A percentile compares a stretch with the other conserved stretches of the same genome.
Evolutionary conservation across 2,329 filamentous ascomycete species (phyloP).

Genomic region (Hypoxylon sp.): DNA sequence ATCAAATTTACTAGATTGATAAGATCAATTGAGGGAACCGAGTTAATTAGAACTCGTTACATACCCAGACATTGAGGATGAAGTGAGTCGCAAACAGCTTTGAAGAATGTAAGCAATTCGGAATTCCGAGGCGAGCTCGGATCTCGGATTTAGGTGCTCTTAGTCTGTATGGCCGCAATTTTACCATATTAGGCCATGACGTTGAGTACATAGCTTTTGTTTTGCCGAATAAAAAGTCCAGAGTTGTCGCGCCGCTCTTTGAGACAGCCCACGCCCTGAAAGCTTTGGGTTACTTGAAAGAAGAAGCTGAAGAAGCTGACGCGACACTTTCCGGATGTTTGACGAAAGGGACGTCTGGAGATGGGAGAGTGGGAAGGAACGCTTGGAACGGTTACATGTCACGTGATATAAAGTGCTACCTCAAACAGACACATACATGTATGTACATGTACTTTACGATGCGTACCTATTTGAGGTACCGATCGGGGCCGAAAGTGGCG

Average conservation of each 20-base stretch:
- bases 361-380: not conserved
- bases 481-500: not conserved
- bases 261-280: not conserved
- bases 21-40: conserved; percentile 41
- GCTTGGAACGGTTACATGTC: conserved; percentile 14
- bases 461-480: no score
- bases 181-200: conserved; percentile 22
- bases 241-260: conserved; percentile 25
- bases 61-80: conserved; percentile 37
- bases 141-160: conserved; percentile 32
- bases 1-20: conserved; percentile 47
- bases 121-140: conserved; percentile 38
- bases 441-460: no score
- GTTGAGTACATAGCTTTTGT: conserved; percentile 12
- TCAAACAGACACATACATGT: no score
- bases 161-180: not conserved
- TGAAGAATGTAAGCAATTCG: conserved; percentile 29
- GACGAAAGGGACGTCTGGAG: conserved; percentile 1
- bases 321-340: not conserved
- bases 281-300: not conserved
- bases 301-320: conserved; percentile 13
- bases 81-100: conserved; percentile 18
- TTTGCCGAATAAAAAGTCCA: conserved; percentile 24
- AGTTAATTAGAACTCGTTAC: conserved; percentile 15
- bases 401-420: conserved; percentile 4